These are phyloP conservation scores for Colletotrichum sp. DNA, from an alignment of 2,329 filamentous ascomycete species.

Conservation along the genomic window DNA sequence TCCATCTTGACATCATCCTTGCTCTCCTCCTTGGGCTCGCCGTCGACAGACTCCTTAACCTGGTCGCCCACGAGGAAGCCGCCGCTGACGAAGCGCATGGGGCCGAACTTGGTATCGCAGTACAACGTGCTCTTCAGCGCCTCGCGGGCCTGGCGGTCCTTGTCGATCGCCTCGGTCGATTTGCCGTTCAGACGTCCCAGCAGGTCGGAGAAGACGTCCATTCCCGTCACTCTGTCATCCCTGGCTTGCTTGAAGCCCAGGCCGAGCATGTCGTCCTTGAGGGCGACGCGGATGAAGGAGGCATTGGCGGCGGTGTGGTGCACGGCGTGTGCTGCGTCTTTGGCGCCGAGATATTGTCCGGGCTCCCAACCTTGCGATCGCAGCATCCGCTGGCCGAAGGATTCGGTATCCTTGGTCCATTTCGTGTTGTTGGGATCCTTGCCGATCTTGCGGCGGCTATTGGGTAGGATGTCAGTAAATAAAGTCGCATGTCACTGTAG, in stretches of 20 bases:
- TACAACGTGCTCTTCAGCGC: slow-evolving; percentile 77
- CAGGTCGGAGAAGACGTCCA: slow-evolving; percentile 86
- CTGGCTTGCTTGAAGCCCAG: slow-evolving; percentile 81
- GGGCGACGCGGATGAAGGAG: slow-evolving; percentile 81
- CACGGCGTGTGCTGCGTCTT: slow-evolving; percentile 75
- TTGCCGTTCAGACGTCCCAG: slow-evolving; percentile 91
- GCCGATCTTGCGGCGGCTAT: slow-evolving; percentile 70
- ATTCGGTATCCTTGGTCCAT: slow-evolving; percentile 83
- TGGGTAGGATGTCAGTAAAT: not conserved
- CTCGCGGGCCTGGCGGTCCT: slow-evolving; percentile 71
- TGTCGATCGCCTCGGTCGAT: slow-evolving; percentile 72
- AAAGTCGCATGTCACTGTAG: too few species aligned
- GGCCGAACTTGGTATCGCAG: slow-evolving; percentile 76
- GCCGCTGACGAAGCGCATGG: slow-evolving; percentile 87
- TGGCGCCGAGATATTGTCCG: slow-evolving; percentile 80
- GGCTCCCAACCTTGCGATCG: slow-evolving; percentile 89
- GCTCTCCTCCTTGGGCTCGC: slow-evolving; percentile 27
- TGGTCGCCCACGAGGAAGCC: slow-evolving; percentile 70
- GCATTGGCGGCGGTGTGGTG: slow-evolving; percentile 82
- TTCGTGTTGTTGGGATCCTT: slow-evolving; percentile 94
- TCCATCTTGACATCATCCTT: slow-evolving; percentile 26
- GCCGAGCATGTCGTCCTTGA: slow-evolving; percentile 92
- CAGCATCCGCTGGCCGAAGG: slow-evolving; percentile 90
- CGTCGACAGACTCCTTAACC: slow-evolving; percentile 50
- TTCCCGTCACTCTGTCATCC: slow-evolving; percentile 80